These are phyloP conservation scores for Aureoboletus auriporus DNA, from an alignment of 768 basidiomycete species.

Conservation along the genomic window DNA sequence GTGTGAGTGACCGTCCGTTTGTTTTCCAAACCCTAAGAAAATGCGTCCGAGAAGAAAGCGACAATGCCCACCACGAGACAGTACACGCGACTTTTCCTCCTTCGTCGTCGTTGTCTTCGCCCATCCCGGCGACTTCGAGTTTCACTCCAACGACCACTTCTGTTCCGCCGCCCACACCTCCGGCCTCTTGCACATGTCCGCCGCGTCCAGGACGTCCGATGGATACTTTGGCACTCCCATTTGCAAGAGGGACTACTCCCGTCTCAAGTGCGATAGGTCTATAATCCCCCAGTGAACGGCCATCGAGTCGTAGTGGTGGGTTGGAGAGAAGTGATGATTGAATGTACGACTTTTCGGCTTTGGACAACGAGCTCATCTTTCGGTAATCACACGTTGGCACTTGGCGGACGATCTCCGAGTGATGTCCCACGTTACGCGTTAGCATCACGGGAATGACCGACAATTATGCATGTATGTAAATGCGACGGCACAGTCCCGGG, in stretches of 20 bases:
- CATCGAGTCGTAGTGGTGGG: slow-evolving; percentile 72
- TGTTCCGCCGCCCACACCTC: slow-evolving; percentile 72
- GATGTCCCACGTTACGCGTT: too few species aligned
- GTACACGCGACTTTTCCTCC: slow-evolving; percentile 63
- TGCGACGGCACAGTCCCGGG: too few species aligned
- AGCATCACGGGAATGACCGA: too few species aligned
- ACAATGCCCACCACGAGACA: slow-evolving; percentile 66
- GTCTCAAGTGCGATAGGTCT: slow-evolving; percentile 71
- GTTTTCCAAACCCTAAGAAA: slow-evolving; percentile 4
- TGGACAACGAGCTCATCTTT: slow-evolving; percentile 42
- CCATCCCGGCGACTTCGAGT: slow-evolving; percentile 63
- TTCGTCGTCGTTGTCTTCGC: slow-evolving; percentile 45
- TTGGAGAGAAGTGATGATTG: slow-evolving; percentile 56
- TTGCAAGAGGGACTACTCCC: slow-evolving; percentile 74
- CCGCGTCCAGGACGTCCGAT: slow-evolving; percentile 66
- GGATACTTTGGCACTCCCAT: slow-evolving; percentile 75
- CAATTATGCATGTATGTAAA: too few species aligned
- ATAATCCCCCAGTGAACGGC: slow-evolving; percentile 63
- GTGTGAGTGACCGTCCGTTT: slow-evolving; percentile 33
- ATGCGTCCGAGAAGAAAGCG: not conserved
- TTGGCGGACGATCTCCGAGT: too few species aligned
- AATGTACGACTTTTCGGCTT: slow-evolving; percentile 77
- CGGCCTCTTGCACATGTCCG: slow-evolving; percentile 71
- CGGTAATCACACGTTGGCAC: too few species aligned
- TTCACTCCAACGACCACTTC: slow-evolving; percentile 77